Base-by-base conservation (phyloP, 768 basidiomycete genomes). In the Scleroderma bovista region DNA sequence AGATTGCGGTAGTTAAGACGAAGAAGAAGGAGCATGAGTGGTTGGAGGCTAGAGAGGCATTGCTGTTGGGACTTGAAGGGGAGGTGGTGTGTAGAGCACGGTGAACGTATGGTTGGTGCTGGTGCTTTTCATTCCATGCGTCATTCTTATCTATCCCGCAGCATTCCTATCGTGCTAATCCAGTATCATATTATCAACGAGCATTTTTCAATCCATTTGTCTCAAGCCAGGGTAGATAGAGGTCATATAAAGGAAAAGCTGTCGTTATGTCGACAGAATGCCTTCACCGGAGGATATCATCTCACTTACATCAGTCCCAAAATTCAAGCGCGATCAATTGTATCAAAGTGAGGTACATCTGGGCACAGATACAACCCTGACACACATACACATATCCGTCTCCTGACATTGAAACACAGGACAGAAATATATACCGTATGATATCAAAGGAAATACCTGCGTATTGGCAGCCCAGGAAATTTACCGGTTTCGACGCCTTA, bases 31-130 rank as follows among this genome's bases (percentile, higher is more conserved):
- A 87, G 62, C 72, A 87, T 53, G 84, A 86, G 62, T 97, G 89
- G 84, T 57, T 96, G 59, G 95, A 99, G 66, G 94, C 93, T 6
- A 75, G 94, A 66, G 94, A 99, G 67, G 95, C 95, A 6, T 67
- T 95, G 60, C 74, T 81, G 66, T 63, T 91, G 61, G 83, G 80
- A 45, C 54, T 93, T 8, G 73, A 80, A 2, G 95, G 95, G 6
- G 95, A 98, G 70, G 81, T 96, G 7, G 72, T 96, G 17, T 93
- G 93, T 67, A 75, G 93, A 55, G 92, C 88, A 23, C 70, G 77
- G 51, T 83, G 64, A 68, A 37, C 31, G 44, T 17, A 20, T 16
- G 32, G 44, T 45, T 17, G 16, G 44, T 33, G 17, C 19, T 29
- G 22, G 17, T 45, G 16, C 39, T 3, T 19, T 40, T 2, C 19